Conservation (phyloP, 371 early-diverging fungal species). For the Mucor sp. region DNA sequence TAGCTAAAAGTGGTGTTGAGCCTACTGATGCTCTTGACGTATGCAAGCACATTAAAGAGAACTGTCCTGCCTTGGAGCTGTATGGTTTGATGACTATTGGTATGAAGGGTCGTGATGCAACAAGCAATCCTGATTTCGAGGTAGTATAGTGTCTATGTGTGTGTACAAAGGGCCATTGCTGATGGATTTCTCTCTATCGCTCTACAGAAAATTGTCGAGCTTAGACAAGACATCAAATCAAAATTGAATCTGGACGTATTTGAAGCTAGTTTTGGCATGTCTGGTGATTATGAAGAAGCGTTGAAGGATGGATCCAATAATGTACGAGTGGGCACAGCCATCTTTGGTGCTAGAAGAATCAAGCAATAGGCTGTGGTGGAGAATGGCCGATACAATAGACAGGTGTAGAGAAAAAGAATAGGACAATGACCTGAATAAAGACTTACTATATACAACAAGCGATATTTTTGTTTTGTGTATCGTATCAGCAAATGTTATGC, state of each 20-base stretch:
- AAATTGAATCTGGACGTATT: conserved; percentile 24
- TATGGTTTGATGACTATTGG: conserved; percentile 97
- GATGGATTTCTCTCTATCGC: background rate
- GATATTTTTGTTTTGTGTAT: too few species aligned
- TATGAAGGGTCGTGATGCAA: conserved; percentile 56
- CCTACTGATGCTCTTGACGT: conserved; percentile 50
- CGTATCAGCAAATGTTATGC: too few species aligned
- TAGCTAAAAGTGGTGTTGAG: conserved; percentile 82
- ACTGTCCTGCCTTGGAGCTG: conserved; percentile 72
- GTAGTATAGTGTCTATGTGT: conserved; percentile 30
- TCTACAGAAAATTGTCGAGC: conserved; percentile 9
- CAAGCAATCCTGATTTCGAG: conserved; percentile 85
- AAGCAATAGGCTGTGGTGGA: background rate
- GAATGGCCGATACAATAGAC: too few species aligned
- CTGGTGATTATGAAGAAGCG: conserved; percentile 88
- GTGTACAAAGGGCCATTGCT: background rate
- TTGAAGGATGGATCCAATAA: conserved; percentile 86
- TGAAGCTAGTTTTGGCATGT: conserved; percentile 98
- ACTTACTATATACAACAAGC: too few species aligned
- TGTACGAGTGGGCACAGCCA: conserved; percentile 88
- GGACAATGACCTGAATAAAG: too few species aligned
- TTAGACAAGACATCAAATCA: conserved; percentile 7
- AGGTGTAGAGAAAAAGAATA: too few species aligned
- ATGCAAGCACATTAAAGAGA: conserved; percentile 64
- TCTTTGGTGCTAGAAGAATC: conserved; percentile 78